These are phyloP conservation scores for Pecoramyces ruminantium DNA, from an alignment of 192 early-diverging fungal species.

Conservation along the genomic window DNA sequence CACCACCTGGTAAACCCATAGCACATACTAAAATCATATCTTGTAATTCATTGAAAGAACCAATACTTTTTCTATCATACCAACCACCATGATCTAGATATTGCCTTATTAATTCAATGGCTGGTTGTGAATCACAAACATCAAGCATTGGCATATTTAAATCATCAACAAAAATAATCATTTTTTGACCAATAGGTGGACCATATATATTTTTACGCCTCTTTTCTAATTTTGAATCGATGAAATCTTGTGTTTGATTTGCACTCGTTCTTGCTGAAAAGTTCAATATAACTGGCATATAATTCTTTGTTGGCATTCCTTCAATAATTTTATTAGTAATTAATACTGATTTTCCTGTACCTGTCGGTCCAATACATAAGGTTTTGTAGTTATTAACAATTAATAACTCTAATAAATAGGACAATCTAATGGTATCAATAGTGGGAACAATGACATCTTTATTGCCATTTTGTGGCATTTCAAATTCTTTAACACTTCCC, in stretches of 20 bases:
- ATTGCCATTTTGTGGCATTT: conserved; percentile 29
- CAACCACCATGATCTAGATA: conserved; percentile 46
- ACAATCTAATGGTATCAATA: conserved; percentile 32
- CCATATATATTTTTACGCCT: conserved; percentile 37
- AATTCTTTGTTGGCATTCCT: conserved; percentile 22
- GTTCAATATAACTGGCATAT: conserved; percentile 29
- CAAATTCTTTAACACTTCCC: conserved; percentile 22
- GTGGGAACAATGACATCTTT: conserved; percentile 41
- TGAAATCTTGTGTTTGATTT: conserved; percentile 41
- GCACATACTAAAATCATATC: conserved; percentile 41
- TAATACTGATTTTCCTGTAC: conserved; percentile 43
- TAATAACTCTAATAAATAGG: conserved; percentile 26
- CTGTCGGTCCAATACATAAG: conserved; percentile 40
- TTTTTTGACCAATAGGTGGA: conserved; percentile 29
- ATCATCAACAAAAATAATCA: conserved; percentile 39
- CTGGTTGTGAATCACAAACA: conserved; percentile 35
- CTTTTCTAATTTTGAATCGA: conserved; percentile 44
- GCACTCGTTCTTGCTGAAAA: conserved; percentile 42
- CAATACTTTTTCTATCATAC: conserved; percentile 39
- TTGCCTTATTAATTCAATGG: conserved; percentile 36
- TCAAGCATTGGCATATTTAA: conserved; percentile 43
- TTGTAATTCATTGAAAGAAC: conserved; percentile 40
- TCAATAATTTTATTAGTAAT: conserved; percentile 31
- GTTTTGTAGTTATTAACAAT: conserved; percentile 24
- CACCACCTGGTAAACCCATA: conserved; percentile 43